phyloP scores from a whole-genome alignment of 108 stramenopile species.

The Cyclotella baltica region DNA sequence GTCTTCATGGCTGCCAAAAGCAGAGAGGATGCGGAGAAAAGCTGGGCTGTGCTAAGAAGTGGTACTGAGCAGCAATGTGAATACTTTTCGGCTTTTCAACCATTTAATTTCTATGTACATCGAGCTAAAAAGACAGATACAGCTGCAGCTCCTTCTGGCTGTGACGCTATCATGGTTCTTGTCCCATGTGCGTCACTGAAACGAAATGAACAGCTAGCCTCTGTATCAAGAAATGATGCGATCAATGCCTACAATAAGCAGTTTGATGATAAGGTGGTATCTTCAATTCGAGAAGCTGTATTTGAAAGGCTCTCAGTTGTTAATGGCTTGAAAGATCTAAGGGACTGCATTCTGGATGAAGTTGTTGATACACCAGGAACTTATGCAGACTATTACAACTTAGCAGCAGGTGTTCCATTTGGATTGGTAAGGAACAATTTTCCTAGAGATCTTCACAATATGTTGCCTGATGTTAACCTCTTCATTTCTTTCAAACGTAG shows the following conservation, averaged over 20 bases:
- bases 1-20: constrained; percentile 77
- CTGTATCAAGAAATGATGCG: constrained; percentile 59
- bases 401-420: constrained; percentile 83
- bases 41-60: constrained; percentile 69
- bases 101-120: constrained; percentile 95
- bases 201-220: constrained; percentile 49
- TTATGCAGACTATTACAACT: constrained; percentile 79
- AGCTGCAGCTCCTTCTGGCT: constrained; percentile 73
- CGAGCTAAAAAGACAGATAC: constrained; percentile 79
- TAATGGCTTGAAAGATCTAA: constrained; percentile 54
- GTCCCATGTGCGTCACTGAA: constrained; percentile 69
- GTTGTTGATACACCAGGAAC: constrained; percentile 78
- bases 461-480: constrained; percentile 1
- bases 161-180: constrained; percentile 89
- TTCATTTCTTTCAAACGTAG: constrained; percentile 11
- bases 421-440: constrained; percentile 54
- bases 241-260: constrained; percentile 68
- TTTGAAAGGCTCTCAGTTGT: constrained; percentile 63
- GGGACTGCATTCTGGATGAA: constrained; percentile 67
- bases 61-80: constrained; percentile 5
- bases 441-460: background rate
- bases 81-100: constrained; percentile 7
- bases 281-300: constrained; percentile 57
- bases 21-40: constrained; percentile 56
- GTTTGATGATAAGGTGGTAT: constrained; percentile 59